A percentile compares a stretch with the other conserved stretches of the same genome.
phyloP scores from a whole-genome alignment of 768 basidiomycete genomes.

The Pleurotus tuoliensis region DNA sequence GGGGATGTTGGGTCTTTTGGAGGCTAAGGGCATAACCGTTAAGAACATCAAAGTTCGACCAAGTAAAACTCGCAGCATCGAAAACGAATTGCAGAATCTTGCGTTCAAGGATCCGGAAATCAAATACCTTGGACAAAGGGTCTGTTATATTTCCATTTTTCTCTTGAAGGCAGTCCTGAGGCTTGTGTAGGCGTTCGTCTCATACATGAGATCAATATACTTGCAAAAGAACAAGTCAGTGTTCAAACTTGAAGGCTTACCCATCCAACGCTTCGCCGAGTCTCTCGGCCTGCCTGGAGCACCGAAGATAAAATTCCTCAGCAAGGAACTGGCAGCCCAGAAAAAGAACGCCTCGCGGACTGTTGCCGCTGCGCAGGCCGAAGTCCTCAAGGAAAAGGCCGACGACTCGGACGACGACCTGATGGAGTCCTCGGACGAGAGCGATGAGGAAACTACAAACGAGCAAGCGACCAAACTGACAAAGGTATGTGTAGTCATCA shows the following conservation, averaged over 20 bases:
- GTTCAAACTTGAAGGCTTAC: slow-evolving; percentile 83
- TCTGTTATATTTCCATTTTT: slow-evolving; percentile 33
- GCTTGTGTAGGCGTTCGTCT: slow-evolving; percentile 77
- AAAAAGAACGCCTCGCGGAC: slow-evolving; percentile 70
- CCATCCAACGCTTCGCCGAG: slow-evolving; percentile 80
- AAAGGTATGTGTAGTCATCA: slow-evolving; percentile 35
- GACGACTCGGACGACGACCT: slow-evolving; percentile 18
- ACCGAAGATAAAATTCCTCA: slow-evolving; percentile 91
- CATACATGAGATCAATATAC: slow-evolving; percentile 89
- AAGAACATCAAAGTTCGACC: slow-evolving; percentile 84
- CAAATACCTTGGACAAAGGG: slow-evolving; percentile 93
- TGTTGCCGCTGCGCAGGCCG: slow-evolving; percentile 30
- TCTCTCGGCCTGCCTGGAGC: slow-evolving; percentile 91
- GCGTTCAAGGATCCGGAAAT: slow-evolving; percentile 95
- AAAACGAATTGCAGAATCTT: slow-evolving; percentile 87
- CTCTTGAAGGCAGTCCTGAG: neutral
- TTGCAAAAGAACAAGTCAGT: slow-evolving; percentile 92
- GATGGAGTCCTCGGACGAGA: slow-evolving; percentile 26
- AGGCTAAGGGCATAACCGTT: slow-evolving; percentile 66
- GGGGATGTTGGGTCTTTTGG: slow-evolving; percentile 74
- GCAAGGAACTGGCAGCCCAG: slow-evolving; percentile 60
- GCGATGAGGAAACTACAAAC: slow-evolving; percentile 21
- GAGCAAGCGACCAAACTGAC: slow-evolving; percentile 21
- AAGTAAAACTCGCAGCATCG: slow-evolving; percentile 81
- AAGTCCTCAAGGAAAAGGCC: slow-evolving; percentile 18